Base-by-base conservation (phyloP, 257 asterid species). In the Cynanchum wilfordii region DNA sequence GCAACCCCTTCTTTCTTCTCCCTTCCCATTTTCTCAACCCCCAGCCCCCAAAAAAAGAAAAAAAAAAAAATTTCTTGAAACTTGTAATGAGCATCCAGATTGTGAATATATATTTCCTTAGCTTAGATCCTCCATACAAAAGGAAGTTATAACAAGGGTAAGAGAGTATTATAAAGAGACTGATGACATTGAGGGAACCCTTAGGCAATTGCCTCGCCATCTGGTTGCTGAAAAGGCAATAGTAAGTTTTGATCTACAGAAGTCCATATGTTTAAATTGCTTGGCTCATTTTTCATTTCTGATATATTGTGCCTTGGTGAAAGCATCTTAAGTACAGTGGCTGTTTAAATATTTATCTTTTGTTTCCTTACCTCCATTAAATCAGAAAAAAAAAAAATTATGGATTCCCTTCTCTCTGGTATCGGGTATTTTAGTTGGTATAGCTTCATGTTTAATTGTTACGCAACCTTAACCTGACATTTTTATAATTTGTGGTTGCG, bases 171-270 rank as follows among this genome's bases (percentile, higher is more conserved):
- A 89, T 76, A 88, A 86, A 80, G 91, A 88, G 86, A 89, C 86
- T 72, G 88, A 95, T 20, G 96, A 94, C 76, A 74, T 86, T 47
- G 96, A 89, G 76, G 97, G 96, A 76, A 88, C 99, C 55, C 79
- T 94, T 52, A 86, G 87, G 84, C 99, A 88, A 82, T 85, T 94
- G 74, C 97, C 99, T 66, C 90, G 92, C 56, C 68, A 88, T 78
- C 79, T 94, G 83, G 96, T 89, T 82, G 99, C 97, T 66, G 99
- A 94, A 79, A 91, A 87, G 81, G 89, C 99, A 27, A 83, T 89
- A 63, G 98, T 93, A 82, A 89, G 97, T 82, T 75, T 47, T 22
- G 17, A 64, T 38, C 55, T 75, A 52, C 75, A 55, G 19, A 29
- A 24, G 50, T 64, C 16, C 17, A 50, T 50, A 30, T 29, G 47